Conservation (phyloP, 2,329 filamentous ascomycete genomes). For the Penicillium decumbens region DNA sequence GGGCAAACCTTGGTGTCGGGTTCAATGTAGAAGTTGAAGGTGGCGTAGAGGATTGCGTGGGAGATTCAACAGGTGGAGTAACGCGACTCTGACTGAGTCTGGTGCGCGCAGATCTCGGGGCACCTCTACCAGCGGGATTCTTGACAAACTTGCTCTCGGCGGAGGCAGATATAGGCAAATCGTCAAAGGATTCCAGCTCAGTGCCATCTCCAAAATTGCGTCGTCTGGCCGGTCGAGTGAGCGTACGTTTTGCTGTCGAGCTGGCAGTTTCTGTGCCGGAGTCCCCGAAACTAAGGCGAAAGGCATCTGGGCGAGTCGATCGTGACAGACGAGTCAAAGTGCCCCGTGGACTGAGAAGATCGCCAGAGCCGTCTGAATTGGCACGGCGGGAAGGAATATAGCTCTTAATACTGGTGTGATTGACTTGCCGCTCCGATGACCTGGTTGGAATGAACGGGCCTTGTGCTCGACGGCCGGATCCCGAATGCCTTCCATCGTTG, state of each 20-base stretch:
- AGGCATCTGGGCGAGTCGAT: constrained; percentile 46
- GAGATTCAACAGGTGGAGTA: constrained; percentile 33
- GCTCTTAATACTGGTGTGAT: constrained; percentile 69
- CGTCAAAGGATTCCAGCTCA: constrained; percentile 90
- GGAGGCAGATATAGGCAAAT: constrained; percentile 80
- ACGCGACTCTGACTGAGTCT: constrained; percentile 46
- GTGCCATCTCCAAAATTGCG: constrained; percentile 85
- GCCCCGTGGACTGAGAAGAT: constrained; percentile 43
- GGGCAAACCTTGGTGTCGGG: constrained; percentile 59
- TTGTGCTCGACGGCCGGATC: constrained; percentile 53
- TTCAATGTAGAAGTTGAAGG: constrained; percentile 50
- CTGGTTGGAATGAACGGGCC: constrained; percentile 77
- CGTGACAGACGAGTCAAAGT: constrained; percentile 40
- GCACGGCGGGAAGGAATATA: constrained; percentile 70
- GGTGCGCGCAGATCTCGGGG: constrained; percentile 57
- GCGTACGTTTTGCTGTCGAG: constrained; percentile 60
- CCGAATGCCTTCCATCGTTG: constrained; percentile 34
- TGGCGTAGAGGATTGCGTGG: constrained; percentile 55
- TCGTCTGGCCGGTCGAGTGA: constrained; percentile 66
- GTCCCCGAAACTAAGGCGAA: constrained; percentile 44
- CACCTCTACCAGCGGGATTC: constrained; percentile 65
- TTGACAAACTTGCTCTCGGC: constrained; percentile 79
- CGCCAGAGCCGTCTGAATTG: constrained; percentile 67
- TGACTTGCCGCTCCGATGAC: constrained; percentile 66
- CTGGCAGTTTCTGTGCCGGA: constrained; percentile 49